Conservation (phyloP, 441 rosid species). For the Euphorbia corollata region DNA sequence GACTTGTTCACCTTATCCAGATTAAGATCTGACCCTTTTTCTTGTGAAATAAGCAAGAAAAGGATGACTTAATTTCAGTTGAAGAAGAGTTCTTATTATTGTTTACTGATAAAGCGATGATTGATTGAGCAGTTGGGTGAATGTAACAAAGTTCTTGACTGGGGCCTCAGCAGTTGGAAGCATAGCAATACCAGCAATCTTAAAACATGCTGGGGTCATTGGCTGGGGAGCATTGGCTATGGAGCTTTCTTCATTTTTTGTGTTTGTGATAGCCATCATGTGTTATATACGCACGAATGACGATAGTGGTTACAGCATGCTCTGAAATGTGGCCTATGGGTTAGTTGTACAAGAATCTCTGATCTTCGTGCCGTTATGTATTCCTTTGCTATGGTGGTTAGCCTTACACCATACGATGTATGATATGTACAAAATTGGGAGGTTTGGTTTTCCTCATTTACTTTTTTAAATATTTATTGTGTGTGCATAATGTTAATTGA, state of each 20-base stretch:
- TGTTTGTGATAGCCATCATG: conserved; percentile 63
- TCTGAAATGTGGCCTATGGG: conserved; percentile 27
- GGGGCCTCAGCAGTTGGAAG: conserved; percentile 92
- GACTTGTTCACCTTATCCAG: conserved; percentile 5
- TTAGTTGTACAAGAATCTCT: conserved; percentile 10
- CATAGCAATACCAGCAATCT: conserved; percentile 78
- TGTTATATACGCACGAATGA: conserved; percentile 44
- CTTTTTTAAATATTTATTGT: background rate
- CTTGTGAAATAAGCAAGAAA: background rate
- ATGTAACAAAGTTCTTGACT: conserved; percentile 81
- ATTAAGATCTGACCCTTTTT: conserved; percentile 3
- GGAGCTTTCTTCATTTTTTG: conserved; percentile 69
- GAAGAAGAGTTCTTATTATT: background rate
- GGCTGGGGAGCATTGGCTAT: conserved; percentile 87
- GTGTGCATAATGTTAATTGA: background rate
- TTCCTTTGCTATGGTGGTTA: background rate
- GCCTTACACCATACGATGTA: conserved; percentile 3
- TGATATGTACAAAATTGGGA: background rate
- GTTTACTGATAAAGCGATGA: conserved; percentile 10
- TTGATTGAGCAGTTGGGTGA: conserved; percentile 55
- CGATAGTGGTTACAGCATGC: conserved; percentile 43
- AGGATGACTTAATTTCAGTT: background rate
- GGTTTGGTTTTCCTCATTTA: background rate
- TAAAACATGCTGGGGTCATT: conserved; percentile 83
- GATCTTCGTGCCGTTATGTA: conserved; percentile 1